A percentile compares a stretch with the other conserved stretches of the same genome.
These are phyloP conservation scores for Moelleriella libera DNA, from an alignment of 2,329 filamentous ascomycete species.

Conservation along the genomic window DNA sequence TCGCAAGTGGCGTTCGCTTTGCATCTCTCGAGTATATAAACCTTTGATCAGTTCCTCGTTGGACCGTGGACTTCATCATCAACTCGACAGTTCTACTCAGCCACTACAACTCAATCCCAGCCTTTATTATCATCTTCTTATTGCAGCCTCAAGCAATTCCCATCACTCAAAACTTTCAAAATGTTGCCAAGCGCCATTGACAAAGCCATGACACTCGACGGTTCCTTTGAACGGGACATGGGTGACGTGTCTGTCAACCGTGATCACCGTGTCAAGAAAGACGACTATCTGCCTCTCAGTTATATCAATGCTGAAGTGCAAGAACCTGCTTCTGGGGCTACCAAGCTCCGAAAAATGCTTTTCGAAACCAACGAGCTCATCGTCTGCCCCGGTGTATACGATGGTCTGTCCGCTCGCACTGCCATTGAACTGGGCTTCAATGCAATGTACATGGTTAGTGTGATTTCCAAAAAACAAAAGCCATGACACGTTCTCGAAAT, in stretches of 20 bases:
- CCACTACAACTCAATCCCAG: no score
- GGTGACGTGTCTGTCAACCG: slow-evolving; percentile 1
- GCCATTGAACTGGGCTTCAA: slow-evolving; percentile 48
- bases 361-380: slow-evolving; percentile 27
- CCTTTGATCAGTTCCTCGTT: neutral
- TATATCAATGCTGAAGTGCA: slow-evolving; percentile 4
- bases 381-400: slow-evolving; percentile 52
- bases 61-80: neutral
- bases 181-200: slow-evolving; percentile 5
- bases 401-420: slow-evolving; percentile 51
- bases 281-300: slow-evolving; percentile 4
- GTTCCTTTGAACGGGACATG: slow-evolving; percentile 3
- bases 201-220: slow-evolving; percentile 2
- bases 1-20: neutral
- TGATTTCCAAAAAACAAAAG: neutral
- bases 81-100: neutral
- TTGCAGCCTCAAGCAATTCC: neutral
- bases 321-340: slow-evolving; percentile 11
- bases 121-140: neutral
- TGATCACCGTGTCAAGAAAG: neutral
- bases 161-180: neutral
- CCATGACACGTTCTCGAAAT: neutral
- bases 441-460: slow-evolving; percentile 50
- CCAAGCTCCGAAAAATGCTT: slow-evolving; percentile 26
- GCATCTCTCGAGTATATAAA: neutral